Evolutionary conservation across 129 eudicot species (phyloP), one percentile per base, ranked within the genome.

Genomic region (Helichrysum umbraculigerum): DNA sequence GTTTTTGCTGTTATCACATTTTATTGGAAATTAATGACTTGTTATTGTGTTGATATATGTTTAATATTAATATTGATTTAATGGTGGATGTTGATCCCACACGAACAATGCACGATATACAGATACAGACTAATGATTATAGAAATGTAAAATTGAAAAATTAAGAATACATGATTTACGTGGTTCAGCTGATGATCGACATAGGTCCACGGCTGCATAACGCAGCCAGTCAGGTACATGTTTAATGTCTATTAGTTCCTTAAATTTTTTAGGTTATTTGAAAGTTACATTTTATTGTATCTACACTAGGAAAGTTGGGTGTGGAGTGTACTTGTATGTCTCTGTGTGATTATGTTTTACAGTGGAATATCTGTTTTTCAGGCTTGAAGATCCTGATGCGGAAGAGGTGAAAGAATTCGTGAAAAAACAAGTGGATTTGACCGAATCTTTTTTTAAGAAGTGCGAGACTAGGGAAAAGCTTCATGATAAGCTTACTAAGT

Each of bases 301-400:
- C 52, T 44, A 44, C 52, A 12, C 17, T 44, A 3, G 52, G 52
- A 44, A 44, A 44, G 17, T 44, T 44, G 52, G 3, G 52, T 4
- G 14, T 44, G 17, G 52, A 44, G 17, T 44, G 52, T 14, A 44
- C 16, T 44, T 44, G 17, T 14, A 12, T 11, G 17, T 44, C 52
- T 44, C 3, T 57, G 7, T 57, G 34, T 35, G 28, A 3, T 66
- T 25, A 12, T 41, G 39, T 64, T 70, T 79, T 54, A 64, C 37
- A 12, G 16, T 62, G 69, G 41, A 19, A 58, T 63, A 16, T 60
- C 51, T 28, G 8, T 44, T 51, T 73, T 64, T 42, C 79, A 95
- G 99, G 99, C 96, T 95, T 29, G 99, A 95, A 81, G 99, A 95
- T 83, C 94, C 99, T 32, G 99, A 95, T 66, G 81, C 99, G 0